Conservation (phyloP, 148 eudicot genomes). For the Drosera capensis region DNA sequence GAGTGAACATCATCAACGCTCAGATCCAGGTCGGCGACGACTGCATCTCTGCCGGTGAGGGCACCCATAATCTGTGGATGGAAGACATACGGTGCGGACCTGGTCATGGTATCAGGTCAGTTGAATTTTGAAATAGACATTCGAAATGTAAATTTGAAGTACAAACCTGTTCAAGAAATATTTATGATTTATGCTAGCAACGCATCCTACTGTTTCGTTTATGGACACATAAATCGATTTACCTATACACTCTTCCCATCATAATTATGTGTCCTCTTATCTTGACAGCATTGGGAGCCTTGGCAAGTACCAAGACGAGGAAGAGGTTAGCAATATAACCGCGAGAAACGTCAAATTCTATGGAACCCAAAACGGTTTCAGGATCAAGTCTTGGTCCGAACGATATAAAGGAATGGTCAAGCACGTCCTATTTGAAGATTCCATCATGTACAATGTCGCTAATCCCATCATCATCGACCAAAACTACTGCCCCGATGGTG, state of each 20-base stretch:
- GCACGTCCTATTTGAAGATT: conserved; percentile 21
- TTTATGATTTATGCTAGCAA: no score
- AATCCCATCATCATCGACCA: conserved; percentile 68
- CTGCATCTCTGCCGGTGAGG: conserved; percentile 7
- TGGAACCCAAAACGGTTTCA: conserved; percentile 45
- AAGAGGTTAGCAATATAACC: conserved; percentile 31
- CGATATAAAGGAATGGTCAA: conserved; percentile 19
- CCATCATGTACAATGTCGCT: conserved; percentile 23
- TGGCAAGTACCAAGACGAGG: conserved; percentile 13
- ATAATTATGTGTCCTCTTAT: no score
- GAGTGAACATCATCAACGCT: conserved; percentile 3
- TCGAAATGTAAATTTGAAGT: no score
- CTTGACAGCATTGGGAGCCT: conserved; percentile 44
- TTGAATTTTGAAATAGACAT: no score
- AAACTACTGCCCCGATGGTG: conserved; percentile 20
- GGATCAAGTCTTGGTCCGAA: conserved; percentile 49
- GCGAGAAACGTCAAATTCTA: conserved; percentile 24
- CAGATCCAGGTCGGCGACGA: conserved; percentile 6
- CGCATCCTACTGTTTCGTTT: no score
- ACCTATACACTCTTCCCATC: no score
- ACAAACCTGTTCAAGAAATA: no score
- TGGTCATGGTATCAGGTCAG: conserved; percentile 9
- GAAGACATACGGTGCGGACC: conserved; percentile 5
- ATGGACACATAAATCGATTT: no score
- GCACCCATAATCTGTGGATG: conserved; percentile 3